Conservation (phyloP, 2,329 filamentous ascomycete species). For the Cyclaneusma minus region DNA sequence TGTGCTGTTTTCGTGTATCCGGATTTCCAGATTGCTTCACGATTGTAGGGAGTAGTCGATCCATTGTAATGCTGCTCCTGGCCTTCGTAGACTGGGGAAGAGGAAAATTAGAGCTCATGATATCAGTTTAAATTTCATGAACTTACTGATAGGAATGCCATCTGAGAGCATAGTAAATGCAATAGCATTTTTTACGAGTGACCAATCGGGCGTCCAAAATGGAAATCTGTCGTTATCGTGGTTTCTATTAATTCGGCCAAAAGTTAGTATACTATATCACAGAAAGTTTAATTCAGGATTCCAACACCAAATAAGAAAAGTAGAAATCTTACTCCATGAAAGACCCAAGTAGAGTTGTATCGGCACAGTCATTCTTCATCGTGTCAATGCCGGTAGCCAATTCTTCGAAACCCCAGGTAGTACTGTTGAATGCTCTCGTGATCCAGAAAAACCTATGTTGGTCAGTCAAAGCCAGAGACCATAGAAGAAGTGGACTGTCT, state of each 20-base stretch:
- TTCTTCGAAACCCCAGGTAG: conserved; percentile 3
- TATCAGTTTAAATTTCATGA: too few species aligned
- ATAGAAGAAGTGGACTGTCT: too few species aligned
- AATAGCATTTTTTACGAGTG: conserved; percentile 27
- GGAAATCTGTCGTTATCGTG: conserved; percentile 26
- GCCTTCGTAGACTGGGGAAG: conserved; percentile 38
- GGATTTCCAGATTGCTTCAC: conserved; percentile 26
- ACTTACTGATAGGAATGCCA: conserved; percentile 34
- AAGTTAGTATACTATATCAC: too few species aligned
- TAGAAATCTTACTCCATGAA: too few species aligned
- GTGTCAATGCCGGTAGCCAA: conserved; percentile 5
- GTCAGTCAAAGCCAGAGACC: too few species aligned
- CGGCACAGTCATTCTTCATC: conserved; percentile 8
- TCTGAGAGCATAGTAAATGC: conserved; percentile 31
- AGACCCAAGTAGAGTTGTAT: conserved; percentile 20
- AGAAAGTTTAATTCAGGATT: too few species aligned
- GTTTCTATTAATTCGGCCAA: too few species aligned
- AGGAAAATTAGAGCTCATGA: too few species aligned
- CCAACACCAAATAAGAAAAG: too few species aligned
- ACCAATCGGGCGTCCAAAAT: conserved; percentile 10
- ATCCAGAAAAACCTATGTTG: conserved; percentile 3
- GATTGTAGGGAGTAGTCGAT: conserved; percentile 21
- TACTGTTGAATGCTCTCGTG: conserved; percentile 6
- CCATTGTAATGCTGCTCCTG: conserved; percentile 33
- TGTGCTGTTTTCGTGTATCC: conserved; percentile 20